These are phyloP conservation scores for Pythium coloratum DNA, from an alignment of 352 stramenopile genomes.

Conservation along the genomic window DNA sequence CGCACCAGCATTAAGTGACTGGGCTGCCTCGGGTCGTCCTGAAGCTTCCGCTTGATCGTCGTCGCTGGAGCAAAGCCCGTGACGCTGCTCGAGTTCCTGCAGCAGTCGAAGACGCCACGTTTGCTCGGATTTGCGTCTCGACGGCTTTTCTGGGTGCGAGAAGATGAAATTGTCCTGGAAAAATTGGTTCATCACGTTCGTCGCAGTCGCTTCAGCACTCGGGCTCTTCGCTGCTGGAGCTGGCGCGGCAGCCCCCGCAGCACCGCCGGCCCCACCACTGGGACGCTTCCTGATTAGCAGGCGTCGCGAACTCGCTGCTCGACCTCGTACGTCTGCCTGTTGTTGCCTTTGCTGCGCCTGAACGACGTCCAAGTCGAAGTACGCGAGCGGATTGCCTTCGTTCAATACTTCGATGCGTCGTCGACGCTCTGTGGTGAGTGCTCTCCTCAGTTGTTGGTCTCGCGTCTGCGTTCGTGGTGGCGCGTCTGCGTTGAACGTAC, in stretches of 20 bases:
- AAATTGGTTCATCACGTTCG: conserved; percentile 47
- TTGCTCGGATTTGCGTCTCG: neutral
- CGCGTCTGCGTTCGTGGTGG: conserved; percentile 33
- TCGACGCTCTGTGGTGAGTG: conserved; percentile 34
- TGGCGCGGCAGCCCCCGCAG: neutral
- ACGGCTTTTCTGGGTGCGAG: conserved; percentile 36
- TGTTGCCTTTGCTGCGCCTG: conserved; percentile 34
- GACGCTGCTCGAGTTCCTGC: conserved; percentile 12
- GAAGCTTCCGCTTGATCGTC: neutral
- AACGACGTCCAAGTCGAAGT: conserved; percentile 46
- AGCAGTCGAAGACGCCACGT: conserved; percentile 1
- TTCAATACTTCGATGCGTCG: conserved; percentile 42
- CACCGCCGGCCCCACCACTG: neutral
- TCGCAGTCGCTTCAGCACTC: conserved; percentile 9
- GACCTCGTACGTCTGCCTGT: conserved; percentile 21
- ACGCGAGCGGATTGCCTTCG: conserved; percentile 63
- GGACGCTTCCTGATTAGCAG: conserved; percentile 21
- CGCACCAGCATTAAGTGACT: neutral
- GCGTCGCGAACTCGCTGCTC: conserved; percentile 27
- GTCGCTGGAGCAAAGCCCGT: neutral
- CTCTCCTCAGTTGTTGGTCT: conserved; percentile 26
- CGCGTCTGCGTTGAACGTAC: conserved; percentile 58
- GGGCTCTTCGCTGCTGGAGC: conserved; percentile 11
- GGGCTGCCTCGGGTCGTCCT: neutral
- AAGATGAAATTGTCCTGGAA: conserved; percentile 75